These are phyloP conservation scores for Suillus fuscotomentosus DNA, from an alignment of 768 basidiomycete species.

Conservation along the genomic window DNA sequence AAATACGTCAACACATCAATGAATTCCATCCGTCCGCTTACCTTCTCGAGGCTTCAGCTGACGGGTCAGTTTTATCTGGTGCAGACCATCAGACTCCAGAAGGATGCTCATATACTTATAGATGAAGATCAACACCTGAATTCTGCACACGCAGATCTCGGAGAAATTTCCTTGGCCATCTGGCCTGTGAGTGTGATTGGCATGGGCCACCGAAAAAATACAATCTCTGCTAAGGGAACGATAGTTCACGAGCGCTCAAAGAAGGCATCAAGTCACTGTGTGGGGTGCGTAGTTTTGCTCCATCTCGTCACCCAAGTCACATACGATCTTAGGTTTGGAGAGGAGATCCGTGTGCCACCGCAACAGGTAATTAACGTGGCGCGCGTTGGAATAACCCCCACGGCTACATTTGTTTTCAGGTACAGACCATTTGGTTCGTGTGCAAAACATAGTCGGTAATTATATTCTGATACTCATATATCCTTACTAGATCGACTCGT, in stretches of 20 bases:
- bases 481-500: slow-evolving; percentile 7
- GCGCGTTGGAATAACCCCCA: slow-evolving; percentile 1
- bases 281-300: slow-evolving; percentile 3
- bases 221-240: not conserved
- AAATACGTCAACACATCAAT: slow-evolving; percentile 2
- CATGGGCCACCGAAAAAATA: not conserved
- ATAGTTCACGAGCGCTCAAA: slow-evolving; percentile 13
- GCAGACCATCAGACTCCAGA: not conserved
- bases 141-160: slow-evolving; percentile 8
- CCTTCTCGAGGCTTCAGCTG: slow-evolving; percentile 10
- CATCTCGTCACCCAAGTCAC: not conserved
- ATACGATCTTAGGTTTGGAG: slow-evolving; percentile 6
- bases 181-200: slow-evolving; percentile 5
- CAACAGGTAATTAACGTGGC: slow-evolving; percentile 2
- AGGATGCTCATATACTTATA: not conserved
- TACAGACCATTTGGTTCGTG: slow-evolving; percentile 10
- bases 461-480: not conserved
- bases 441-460: not conserved
- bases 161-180: slow-evolving; percentile 9
- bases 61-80: slow-evolving; percentile 5
- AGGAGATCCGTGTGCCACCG: not conserved
- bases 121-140: slow-evolving; percentile 10
- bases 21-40: slow-evolving; percentile 4
- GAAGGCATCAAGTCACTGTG: slow-evolving; percentile 12
- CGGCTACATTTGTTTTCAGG: slow-evolving; percentile 11